Conservation (phyloP, 495 filamentous ascomycete genomes). For the Podospora australis region DNA sequence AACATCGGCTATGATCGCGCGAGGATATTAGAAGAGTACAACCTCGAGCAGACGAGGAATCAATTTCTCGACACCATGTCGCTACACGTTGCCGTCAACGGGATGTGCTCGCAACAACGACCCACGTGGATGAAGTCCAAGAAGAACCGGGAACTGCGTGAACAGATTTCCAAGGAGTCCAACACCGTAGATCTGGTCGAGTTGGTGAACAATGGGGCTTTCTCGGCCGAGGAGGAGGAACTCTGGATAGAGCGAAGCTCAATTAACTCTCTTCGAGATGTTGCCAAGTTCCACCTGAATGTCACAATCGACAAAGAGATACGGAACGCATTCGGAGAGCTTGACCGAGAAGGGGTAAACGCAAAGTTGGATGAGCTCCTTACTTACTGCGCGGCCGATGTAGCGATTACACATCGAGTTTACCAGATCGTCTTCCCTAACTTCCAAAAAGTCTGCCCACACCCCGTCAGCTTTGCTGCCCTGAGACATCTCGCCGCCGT, state of each 20-base stretch:
- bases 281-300: constrained; percentile 92
- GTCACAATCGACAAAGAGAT: constrained; percentile 86
- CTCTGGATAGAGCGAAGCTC: constrained; percentile 92
- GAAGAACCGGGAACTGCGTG: constrained; percentile 78
- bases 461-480: constrained; percentile 95
- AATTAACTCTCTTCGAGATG: constrained; percentile 89
- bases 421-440: constrained; percentile 86
- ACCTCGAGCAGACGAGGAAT: constrained; percentile 70
- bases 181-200: constrained; percentile 63
- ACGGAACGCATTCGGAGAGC: constrained; percentile 79
- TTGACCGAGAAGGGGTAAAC: constrained; percentile 62
- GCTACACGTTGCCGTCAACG: constrained; percentile 93
- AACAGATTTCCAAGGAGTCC: constrained; percentile 68
- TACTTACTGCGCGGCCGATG: constrained; percentile 95
- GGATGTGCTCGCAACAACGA: constrained; percentile 95
- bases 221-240: constrained; percentile 82
- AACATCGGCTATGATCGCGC: constrained; percentile 96
- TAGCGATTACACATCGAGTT: constrained; percentile 83
- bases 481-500: constrained; percentile 86
- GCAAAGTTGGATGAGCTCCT: constrained; percentile 72
- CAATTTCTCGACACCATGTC: constrained; percentile 98
- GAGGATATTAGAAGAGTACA: constrained; percentile 83
- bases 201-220: constrained; percentile 58
- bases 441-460: constrained; percentile 83
- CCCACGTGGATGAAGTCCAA: constrained; percentile 95